Percentiles rank a stretch among this genome's conserved stretches.
Evolutionary conservation across 73 alveolate species (phyloP).

Genomic region (Paraurostyla sp.): DNA sequence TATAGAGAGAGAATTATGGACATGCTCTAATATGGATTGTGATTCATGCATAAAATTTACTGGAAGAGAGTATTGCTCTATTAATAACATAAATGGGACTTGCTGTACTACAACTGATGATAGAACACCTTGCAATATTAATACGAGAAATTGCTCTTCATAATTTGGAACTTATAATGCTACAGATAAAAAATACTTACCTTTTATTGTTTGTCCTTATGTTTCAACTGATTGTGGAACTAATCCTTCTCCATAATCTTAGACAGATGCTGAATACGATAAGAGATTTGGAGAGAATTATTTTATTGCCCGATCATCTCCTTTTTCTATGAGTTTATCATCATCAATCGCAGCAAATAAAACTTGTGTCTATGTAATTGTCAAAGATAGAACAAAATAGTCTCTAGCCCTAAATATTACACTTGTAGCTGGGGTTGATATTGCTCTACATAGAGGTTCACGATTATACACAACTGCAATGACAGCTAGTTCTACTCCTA

Average conservation of each 20-base stretch:
- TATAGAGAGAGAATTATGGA: conserved; percentile 34
- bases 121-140: neutral
- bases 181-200: neutral
- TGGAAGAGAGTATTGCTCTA: neutral
- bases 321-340: neutral
- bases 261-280: conserved; percentile 6
- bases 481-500: neutral
- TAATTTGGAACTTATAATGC: conserved; percentile 7
- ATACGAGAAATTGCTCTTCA: neutral
- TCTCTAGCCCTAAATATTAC: conserved; percentile 16
- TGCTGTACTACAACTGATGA: conserved; percentile 19
- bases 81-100: neutral
- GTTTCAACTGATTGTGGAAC: neutral
- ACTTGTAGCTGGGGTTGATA: conserved; percentile 8
- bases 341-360: neutral
- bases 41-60: conserved; percentile 1
- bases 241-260: neutral
- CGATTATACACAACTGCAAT: neutral
- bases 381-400: neutral
- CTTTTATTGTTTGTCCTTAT: conserved; percentile 14
- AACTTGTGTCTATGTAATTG: conserved; percentile 17
- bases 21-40: conserved; percentile 15
- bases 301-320: conserved; percentile 9
- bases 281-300: neutral
- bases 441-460: conserved; percentile 12